These are phyloP conservation scores for Circinella umbellata DNA, from an alignment of 371 early-diverging fungal species.

Conservation along the genomic window DNA sequence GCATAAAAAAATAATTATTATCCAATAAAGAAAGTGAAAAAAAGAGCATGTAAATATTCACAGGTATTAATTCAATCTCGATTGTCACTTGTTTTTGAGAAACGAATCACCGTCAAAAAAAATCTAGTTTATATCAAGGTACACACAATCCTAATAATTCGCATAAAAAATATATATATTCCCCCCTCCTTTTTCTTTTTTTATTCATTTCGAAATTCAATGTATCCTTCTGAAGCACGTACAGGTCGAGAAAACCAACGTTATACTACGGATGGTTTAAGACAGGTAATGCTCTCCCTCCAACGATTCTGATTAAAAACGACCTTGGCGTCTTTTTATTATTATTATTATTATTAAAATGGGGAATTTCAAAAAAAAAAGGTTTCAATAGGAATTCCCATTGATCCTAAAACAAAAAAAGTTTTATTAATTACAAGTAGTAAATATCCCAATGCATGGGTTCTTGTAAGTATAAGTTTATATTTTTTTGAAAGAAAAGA, in stretches of 20 bases:
- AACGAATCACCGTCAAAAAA: too few species aligned
- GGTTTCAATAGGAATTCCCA: conserved; percentile 65
- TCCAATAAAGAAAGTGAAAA: too few species aligned
- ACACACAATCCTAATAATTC: too few species aligned
- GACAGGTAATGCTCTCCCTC: conserved; percentile 44
- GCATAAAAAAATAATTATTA: too few species aligned
- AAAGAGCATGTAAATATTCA: too few species aligned
- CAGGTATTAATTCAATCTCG: too few species aligned
- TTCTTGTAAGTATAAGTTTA: conserved; percentile 57
- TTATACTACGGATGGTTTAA: conserved; percentile 40
- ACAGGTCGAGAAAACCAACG: conserved; percentile 54
- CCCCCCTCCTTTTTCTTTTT: too few species aligned
- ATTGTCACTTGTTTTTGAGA: too few species aligned
- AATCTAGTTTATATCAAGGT: too few species aligned
- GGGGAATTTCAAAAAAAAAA: conserved; percentile 16
- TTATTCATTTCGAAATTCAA: too few species aligned
- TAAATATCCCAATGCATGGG: conserved; percentile 62
- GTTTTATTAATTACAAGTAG: conserved; percentile 62
- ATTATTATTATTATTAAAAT: background rate
- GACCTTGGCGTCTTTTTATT: background rate
- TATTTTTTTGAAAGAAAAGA: background rate
- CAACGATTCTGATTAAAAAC: background rate
- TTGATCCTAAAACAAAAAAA: conserved; percentile 54
- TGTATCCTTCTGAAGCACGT: conserved; percentile 29
- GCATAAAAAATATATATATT: too few species aligned